phyloP scores from a whole-genome alignment of 176 grass and related monocot species.

The Aegilops umbellulata region DNA sequence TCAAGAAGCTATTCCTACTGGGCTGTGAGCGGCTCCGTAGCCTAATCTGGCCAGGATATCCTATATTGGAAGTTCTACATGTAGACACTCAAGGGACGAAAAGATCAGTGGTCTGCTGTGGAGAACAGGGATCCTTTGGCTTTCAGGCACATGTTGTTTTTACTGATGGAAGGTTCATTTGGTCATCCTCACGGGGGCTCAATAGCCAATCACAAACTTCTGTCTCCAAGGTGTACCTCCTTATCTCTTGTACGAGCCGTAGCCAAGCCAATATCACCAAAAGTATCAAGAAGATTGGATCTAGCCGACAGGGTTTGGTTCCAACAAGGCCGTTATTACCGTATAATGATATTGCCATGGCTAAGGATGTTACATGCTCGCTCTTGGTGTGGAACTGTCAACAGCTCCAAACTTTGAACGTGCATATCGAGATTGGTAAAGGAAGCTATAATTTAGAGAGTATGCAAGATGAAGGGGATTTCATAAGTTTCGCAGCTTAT shows the following conservation, averaged over 20 bases:
- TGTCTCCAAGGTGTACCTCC: neutral
- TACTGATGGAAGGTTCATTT: neutral
- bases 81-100: neutral
- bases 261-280: neutral
- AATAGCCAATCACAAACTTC: too few species aligned
- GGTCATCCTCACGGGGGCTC: neutral
- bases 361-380: neutral
- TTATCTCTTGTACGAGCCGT: neutral
- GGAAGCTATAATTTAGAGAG: neutral
- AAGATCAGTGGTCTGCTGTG: neutral
- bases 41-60: neutral
- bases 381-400: neutral
- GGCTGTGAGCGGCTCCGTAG: neutral
- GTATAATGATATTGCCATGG: neutral
- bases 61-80: neutral
- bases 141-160: neutral
- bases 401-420: neutral
- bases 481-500: fast-evolving
- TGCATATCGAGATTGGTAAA: neutral
- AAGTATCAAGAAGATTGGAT: neutral
- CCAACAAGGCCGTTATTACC: neutral
- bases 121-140: neutral
- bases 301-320: neutral
- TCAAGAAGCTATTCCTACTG: neutral
- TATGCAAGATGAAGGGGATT: fast-evolving